Percentiles rank a stretch among this genome's conserved stretches.
Conservation (phyloP, 257 asterid genomes). For the Petunia secreta region DNA sequence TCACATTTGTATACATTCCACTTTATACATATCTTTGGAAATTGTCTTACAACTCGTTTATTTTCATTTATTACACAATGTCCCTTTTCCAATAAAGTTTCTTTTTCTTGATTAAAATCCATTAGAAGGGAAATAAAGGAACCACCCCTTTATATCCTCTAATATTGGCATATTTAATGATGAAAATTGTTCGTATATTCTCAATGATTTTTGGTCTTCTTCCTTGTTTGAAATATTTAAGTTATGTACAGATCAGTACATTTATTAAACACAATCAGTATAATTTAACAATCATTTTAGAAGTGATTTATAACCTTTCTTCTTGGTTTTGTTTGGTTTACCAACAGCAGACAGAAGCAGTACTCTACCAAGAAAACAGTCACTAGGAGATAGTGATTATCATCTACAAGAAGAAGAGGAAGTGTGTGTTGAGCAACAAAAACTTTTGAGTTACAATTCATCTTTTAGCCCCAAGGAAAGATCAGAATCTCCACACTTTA, state of each 20-base stretch:
- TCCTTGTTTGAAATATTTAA: too few species aligned
- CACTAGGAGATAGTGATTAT: conserved; percentile 31
- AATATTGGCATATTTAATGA: conserved; percentile 45
- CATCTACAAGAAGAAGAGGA: conserved; percentile 1
- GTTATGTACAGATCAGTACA: too few species aligned
- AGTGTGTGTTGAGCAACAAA: conserved; percentile 30
- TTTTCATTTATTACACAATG: conserved; percentile 44
- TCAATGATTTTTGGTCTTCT: not conserved
- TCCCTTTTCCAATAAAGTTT: conserved; percentile 37
- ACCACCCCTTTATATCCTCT: conserved; percentile 29
- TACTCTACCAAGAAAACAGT: conserved; percentile 43
- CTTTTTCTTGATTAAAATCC: conserved; percentile 26
- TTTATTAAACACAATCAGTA: not conserved
- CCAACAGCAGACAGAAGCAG: conserved; percentile 41
- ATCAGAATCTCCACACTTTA: conserved; percentile 31
- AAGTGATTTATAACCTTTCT: too few species aligned
- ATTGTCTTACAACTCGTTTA: not conserved
- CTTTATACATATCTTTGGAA: not conserved
- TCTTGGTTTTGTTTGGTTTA: not conserved
- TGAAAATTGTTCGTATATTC: not conserved
- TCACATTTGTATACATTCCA: not conserved
- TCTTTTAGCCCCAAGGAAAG: conserved; percentile 23
- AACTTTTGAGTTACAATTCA: not conserved
- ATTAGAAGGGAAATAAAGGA: not conserved
- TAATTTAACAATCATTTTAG: not conserved